phyloP scores from a whole-genome alignment of 2,329 filamentous ascomycete genomes.

The Falciphora oryzae region DNA sequence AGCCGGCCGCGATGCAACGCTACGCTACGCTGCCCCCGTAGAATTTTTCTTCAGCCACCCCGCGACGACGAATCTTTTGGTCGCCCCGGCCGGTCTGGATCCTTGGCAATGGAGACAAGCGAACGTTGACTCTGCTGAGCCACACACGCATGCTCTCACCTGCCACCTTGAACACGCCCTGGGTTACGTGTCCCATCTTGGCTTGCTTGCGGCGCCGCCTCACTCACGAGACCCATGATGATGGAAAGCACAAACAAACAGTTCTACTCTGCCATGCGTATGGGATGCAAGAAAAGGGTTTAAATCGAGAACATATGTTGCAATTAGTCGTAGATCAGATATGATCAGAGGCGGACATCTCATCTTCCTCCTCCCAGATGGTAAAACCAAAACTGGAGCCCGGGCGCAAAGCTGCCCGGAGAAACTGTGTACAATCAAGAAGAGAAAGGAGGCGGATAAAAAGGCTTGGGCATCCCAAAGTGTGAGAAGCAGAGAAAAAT shows the following conservation, averaged over 20 bases:
- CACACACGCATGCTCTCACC: not conserved
- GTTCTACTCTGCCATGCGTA: no score
- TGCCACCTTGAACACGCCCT: not conserved
- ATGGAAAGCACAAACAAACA: no score
- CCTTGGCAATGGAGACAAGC: no score
- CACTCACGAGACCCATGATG: not conserved
- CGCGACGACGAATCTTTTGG: no score
- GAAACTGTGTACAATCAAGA: not conserved
- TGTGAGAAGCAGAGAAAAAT: not conserved
- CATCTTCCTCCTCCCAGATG: not conserved
- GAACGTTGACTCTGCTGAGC: not conserved
- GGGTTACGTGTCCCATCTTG: not conserved
- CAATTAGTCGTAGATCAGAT: not conserved
- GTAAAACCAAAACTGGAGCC: constrained; percentile 2
- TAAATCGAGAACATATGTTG: not conserved
- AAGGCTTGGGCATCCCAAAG: not conserved
- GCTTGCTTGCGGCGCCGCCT: no score
- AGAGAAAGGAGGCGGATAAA: not conserved
- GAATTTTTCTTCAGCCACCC: not conserved
- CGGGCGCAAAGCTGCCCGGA: not conserved
- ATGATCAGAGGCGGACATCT: not conserved
- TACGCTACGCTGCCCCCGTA: no score
- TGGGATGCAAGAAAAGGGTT: not conserved
- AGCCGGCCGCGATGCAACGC: no score
- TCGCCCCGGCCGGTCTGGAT: no score